These are phyloP conservation scores for Phascolomyces articulosus DNA, from an alignment of 371 early-diverging fungal genomes.

Conservation along the genomic window DNA sequence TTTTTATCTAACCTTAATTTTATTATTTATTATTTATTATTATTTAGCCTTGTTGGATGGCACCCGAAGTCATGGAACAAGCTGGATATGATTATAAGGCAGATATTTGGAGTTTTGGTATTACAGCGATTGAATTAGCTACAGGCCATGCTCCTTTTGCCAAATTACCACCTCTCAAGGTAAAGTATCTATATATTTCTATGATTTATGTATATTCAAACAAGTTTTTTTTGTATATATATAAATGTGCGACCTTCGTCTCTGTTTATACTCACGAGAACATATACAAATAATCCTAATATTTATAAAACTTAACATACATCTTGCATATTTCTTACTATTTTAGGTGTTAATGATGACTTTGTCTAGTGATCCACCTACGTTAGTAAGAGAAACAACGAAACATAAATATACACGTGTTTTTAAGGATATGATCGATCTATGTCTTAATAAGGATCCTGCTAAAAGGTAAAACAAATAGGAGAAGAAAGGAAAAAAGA, in stretches of 20 bases:
- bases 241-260: too few relatives aligned
- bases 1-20: too few relatives aligned
- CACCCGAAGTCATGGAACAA: conserved; percentile 81
- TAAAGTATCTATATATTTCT: conserved; percentile 36
- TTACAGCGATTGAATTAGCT: conserved; percentile 88
- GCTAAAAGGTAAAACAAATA: conserved; percentile 58
- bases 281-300: neutral
- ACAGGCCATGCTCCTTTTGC: conserved; percentile 93
- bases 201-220: too few relatives aligned
- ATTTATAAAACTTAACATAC: conserved; percentile 27
- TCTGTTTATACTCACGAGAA: conserved; percentile 71
- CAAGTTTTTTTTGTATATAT: too few relatives aligned
- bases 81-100: conserved; percentile 88
- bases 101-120: conserved; percentile 95
- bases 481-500: too few relatives aligned
- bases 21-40: too few relatives aligned
- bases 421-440: conserved; percentile 88
- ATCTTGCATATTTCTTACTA: too few relatives aligned
- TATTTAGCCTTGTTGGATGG: conserved; percentile 93
- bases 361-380: conserved; percentile 87
- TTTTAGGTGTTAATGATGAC: conserved; percentile 79
- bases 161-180: conserved; percentile 88
- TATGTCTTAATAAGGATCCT: conserved; percentile 85
- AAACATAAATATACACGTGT: conserved; percentile 74
- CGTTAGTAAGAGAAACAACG: conserved; percentile 74